Base-by-base conservation (phyloP, 2,329 filamentous ascomycete genomes). In the Venturia asperata region DNA sequence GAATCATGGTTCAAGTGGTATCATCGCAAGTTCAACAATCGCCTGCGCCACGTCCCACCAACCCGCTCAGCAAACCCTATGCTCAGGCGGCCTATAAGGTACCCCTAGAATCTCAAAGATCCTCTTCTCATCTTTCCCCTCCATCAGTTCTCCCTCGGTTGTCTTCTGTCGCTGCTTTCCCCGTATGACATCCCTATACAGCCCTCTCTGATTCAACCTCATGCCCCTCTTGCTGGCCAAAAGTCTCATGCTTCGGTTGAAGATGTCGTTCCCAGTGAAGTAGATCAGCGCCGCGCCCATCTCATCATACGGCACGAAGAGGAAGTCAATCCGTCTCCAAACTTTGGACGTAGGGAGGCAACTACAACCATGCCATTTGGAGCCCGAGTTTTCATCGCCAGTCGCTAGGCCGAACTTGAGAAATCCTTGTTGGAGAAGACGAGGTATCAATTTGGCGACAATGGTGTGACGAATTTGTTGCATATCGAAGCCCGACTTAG, bases 201-300 rank as follows among this genome's bases (percentile, higher is more conserved):
- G 74, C 0, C 92, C 93, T 39, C 83, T 81, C 76, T 97, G 92
- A 70, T 96, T 97, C 64, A 97, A 74, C 62, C 89, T 79, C 90
- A 95, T 92, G 0, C 86, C 85, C 76, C 90, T 94, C 76, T 86
- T 91, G 47, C 86, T 85, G 17, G 92, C 91, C 68, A 97, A 75
- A 19, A 95, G 77, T 68, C 93, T 80, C 74, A 97, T 84, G 72
- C 90, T 95, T 19, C 92, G 82, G 74, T 97, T 97, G 78, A 97
- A 97, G 42, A 96, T 88, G 73, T 96, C 92, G 70, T 97, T 94
- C 0, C 93, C 93, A 0, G 93, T 97, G 72, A 97, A 97, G 73
- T 97, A 97, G n/a, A 97, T 83, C 67, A 97, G 74, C 0, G 92
- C 92, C 0, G 90, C 92, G 1, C 93, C 93, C 62, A 91, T 81